phyloP scores from a whole-genome alignment of 148 eudicot species.

The Persicaria tinctoria region DNA sequence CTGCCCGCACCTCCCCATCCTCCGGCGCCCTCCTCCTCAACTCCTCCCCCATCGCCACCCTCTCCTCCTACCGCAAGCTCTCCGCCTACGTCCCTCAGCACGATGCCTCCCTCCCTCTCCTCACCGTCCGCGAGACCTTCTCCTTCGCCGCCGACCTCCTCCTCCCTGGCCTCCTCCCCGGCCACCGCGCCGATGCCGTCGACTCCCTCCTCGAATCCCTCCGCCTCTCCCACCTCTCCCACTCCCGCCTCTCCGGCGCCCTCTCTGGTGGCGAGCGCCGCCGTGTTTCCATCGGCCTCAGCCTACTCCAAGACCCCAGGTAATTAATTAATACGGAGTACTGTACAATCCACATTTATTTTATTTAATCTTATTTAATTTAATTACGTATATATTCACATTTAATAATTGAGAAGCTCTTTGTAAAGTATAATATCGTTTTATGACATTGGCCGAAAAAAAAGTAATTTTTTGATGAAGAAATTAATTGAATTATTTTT shows the following conservation, averaged over 20 bases:
- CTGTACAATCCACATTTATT: too few relatives aligned
- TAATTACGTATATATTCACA: too few relatives aligned
- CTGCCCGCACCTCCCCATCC: conserved; percentile 53
- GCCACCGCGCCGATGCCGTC: conserved; percentile 20
- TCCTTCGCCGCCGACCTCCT: conserved; percentile 62
- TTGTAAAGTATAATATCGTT: too few relatives aligned
- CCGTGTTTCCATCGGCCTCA: conserved; percentile 81
- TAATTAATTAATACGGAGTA: too few relatives aligned
- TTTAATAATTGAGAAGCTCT: too few relatives aligned
- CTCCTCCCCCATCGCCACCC: conserved; percentile 39
- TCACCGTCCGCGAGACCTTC: conserved; percentile 73
- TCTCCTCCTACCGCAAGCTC: conserved; percentile 49
- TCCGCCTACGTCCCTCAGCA: conserved; percentile 89
- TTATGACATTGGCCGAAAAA: too few relatives aligned
- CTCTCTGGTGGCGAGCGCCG: conserved; percentile 78
- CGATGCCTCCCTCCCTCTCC: conserved; percentile 54
- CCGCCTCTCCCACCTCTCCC: conserved; percentile 43
- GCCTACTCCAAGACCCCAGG: conserved; percentile 66
- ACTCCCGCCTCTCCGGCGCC: conserved; percentile 36
- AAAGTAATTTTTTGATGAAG: too few relatives aligned
- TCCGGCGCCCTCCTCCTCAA: conserved; percentile 59
- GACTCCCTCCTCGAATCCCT: conserved; percentile 45
- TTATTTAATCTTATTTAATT: too few relatives aligned
- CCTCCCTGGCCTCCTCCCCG: conserved; percentile 25
- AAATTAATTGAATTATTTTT: too few relatives aligned